Conservation (phyloP, 2,329 filamentous ascomycete species). For the Dryadomyces quercus-mongolicae region DNA sequence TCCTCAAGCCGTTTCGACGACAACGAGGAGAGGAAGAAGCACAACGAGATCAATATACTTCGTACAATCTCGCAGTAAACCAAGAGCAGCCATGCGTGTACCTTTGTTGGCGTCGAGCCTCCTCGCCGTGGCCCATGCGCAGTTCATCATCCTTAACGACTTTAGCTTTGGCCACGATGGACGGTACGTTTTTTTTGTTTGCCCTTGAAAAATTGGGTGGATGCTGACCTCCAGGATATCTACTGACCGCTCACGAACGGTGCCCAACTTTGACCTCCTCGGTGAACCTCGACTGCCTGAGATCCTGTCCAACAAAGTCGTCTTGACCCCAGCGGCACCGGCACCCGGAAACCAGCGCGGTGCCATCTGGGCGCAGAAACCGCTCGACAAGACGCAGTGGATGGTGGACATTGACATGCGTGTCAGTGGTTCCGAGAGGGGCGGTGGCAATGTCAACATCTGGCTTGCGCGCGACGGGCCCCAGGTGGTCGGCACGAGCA, state of each 20-base stretch:
- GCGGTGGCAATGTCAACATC: slow-evolving; percentile 80
- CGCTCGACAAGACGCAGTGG: slow-evolving; percentile 59
- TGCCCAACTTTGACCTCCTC: slow-evolving; percentile 43
- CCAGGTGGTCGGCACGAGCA: slow-evolving; percentile 53
- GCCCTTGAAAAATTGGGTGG: not conserved
- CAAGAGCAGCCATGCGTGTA: slow-evolving; percentile 8
- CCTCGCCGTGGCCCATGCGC: slow-evolving; percentile 36
- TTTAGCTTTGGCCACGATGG: slow-evolving; percentile 66
- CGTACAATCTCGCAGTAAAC: no score
- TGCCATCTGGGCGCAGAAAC: slow-evolving; percentile 63
- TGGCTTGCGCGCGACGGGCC: slow-evolving; percentile 72
- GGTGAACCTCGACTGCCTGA: slow-evolving; percentile 45
- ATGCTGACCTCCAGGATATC: slow-evolving; percentile 42
- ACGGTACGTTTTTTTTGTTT: slow-evolving; percentile 33
- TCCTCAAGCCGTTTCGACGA: slow-evolving; percentile 5
- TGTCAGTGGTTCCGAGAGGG: slow-evolving; percentile 72
- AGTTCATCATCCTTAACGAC: slow-evolving; percentile 52
- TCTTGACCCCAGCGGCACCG: slow-evolving; percentile 78
- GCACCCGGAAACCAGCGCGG: slow-evolving; percentile 76
- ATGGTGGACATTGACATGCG: slow-evolving; percentile 77
- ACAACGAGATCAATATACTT: no score
- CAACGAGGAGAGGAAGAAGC: no score
- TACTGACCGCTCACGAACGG: slow-evolving; percentile 36
- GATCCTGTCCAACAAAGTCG: slow-evolving; percentile 75
- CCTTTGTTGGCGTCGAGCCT: slow-evolving; percentile 10